phyloP scores from a whole-genome alignment of 257 asterid species.

The Parsonsia alboflavescens region DNA sequence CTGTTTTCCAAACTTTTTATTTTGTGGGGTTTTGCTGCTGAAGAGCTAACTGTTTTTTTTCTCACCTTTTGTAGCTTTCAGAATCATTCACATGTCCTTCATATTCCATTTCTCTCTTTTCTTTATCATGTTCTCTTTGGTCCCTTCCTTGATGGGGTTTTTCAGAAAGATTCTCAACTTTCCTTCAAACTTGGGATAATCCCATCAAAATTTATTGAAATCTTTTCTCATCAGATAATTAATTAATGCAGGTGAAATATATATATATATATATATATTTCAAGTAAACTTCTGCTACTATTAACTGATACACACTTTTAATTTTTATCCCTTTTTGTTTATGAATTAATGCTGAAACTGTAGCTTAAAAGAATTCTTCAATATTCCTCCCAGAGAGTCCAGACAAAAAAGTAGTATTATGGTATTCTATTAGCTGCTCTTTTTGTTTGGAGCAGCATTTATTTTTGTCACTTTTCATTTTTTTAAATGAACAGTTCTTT shows the following conservation, averaged over 20 bases:
- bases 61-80: not conserved
- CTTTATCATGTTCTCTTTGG: not conserved
- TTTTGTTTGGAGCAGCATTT: conserved; percentile 27
- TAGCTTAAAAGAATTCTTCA: not conserved
- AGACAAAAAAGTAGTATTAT: conserved; percentile 15
- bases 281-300: not conserved
- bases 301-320: not conserved
- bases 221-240: too few relatives aligned
- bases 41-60: not conserved
- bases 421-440: conserved; percentile 22
- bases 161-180: not conserved
- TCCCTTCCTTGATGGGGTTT: not conserved
- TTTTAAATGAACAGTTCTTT: not conserved
- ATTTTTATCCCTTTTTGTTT: not conserved
- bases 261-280: too few relatives aligned
- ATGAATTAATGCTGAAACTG: not conserved
- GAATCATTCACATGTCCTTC: conserved; percentile 2
- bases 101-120: not conserved
- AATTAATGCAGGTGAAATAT: not conserved
- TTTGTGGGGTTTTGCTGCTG: conserved; percentile 10
- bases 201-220: too few relatives aligned
- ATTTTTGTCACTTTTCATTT: conserved; percentile 36
- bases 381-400: not conserved
- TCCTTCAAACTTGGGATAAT: not conserved
- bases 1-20: conserved; percentile 2